Conservation (phyloP, 129 eudicot species). For the Calendula officinalis region DNA sequence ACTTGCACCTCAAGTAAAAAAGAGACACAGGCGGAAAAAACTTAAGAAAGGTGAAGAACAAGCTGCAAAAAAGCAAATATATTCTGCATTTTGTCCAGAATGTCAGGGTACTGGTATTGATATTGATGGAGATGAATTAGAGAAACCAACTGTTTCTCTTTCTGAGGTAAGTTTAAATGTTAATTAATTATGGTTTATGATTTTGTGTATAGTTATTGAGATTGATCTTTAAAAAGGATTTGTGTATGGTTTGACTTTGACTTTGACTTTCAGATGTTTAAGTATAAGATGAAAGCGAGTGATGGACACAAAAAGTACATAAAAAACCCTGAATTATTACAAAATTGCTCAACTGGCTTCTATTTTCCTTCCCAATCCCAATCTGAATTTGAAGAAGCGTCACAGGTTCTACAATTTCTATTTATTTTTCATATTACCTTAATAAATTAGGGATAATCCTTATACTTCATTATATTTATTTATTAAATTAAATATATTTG, state of each 20-base stretch:
- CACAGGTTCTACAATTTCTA: slow-evolving; percentile 39
- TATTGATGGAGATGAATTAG: slow-evolving; percentile 61
- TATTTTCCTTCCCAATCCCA: slow-evolving; percentile 37
- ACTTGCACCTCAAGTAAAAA: slow-evolving; percentile 40
- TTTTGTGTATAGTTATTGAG: background rate
- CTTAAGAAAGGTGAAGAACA: slow-evolving; percentile 18
- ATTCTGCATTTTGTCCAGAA: slow-evolving; percentile 76
- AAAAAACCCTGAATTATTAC: slow-evolving; percentile 68
- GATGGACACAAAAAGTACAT: slow-evolving; percentile 87
- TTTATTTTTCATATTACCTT: background rate
- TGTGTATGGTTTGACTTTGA: background rate
- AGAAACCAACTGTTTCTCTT: slow-evolving; percentile 69
- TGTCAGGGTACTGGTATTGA: slow-evolving; percentile 90
- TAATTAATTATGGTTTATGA: background rate
- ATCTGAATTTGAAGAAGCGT: slow-evolving; percentile 33
- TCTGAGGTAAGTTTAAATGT: slow-evolving; percentile 54
- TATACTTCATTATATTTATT: background rate
- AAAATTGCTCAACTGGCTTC: slow-evolving; percentile 78
- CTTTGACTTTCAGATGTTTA: slow-evolving; percentile 51
- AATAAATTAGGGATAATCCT: background rate
- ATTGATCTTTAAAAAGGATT: no score
- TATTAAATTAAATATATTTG: background rate
- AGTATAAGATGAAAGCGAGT: slow-evolving; percentile 67
- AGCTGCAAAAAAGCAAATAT: slow-evolving; percentile 39
- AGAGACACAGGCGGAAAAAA: slow-evolving; percentile 35